Percentiles rank a stretch among this genome's conserved stretches.
phyloP scores from a whole-genome alignment of 768 basidiomycete genomes.

The Tylopilus rubrobrunneus region DNA sequence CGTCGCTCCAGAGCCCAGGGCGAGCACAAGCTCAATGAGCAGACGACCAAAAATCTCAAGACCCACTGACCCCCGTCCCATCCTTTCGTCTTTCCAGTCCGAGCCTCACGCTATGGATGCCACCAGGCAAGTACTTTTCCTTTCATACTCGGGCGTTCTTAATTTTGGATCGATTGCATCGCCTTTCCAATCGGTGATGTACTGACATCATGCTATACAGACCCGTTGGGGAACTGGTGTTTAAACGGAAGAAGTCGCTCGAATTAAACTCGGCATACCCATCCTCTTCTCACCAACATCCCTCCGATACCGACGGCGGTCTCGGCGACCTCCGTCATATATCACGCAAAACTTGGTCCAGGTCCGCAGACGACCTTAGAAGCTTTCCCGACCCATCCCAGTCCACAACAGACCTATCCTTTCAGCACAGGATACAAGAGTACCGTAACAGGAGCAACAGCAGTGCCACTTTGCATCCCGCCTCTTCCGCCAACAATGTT shows the following conservation, averaged over 20 bases:
- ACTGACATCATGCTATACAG: constrained; percentile 36
- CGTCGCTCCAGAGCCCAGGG: constrained; percentile 41
- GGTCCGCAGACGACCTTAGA: constrained; percentile 74
- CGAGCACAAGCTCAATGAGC: constrained; percentile 46
- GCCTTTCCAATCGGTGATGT: background rate
- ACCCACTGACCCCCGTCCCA: constrained; percentile 78
- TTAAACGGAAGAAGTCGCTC: constrained; percentile 41
- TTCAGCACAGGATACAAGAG: constrained; percentile 60
- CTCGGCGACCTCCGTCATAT: constrained; percentile 68
- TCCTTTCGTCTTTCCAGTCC: constrained; percentile 42
- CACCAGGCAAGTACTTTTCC: constrained; percentile 44
- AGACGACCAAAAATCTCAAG: constrained; percentile 81
- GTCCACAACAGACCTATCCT: constrained; percentile 40
- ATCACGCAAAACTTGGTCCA: constrained; percentile 74
- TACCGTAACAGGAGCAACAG: constrained; percentile 63
- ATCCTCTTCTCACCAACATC: constrained; percentile 29
- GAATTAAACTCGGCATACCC: constrained; percentile 37
- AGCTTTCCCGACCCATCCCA: constrained; percentile 40
- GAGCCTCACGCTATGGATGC: constrained; percentile 49
- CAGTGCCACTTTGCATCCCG: constrained; percentile 45
- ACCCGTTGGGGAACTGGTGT: constrained; percentile 63
- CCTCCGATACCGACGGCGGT: constrained; percentile 31
- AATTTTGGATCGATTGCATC: constrained; percentile 3
- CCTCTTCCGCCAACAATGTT: constrained; percentile 27
- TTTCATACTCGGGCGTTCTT: background rate